These are phyloP conservation scores for Isabelozyma gotoi DNA, from an alignment of 805 yeast species.

Conservation along the genomic window DNA sequence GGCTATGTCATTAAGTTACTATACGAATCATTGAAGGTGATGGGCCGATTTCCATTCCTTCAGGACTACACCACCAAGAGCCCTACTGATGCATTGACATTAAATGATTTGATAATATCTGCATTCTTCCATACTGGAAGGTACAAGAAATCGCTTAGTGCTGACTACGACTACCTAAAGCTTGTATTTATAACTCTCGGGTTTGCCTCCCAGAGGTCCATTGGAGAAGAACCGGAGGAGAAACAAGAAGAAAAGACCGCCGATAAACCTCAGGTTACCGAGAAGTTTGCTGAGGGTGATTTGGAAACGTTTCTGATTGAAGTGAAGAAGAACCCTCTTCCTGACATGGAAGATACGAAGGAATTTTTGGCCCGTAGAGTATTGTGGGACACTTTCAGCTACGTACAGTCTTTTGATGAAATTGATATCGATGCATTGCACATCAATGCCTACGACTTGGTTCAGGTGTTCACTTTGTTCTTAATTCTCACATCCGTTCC, in stretches of 20 bases:
- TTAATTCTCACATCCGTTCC: conserved; percentile 42
- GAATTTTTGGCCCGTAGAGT: conserved; percentile 13
- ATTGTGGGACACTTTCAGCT: conserved; percentile 31
- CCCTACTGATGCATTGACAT: conserved; percentile 40
- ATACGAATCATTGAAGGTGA: conserved; percentile 37
- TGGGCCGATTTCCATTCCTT: conserved; percentile 54
- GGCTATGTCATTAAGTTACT: conserved; percentile 22
- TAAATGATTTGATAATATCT: conserved; percentile 27
- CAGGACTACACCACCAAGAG: conserved; percentile 21
- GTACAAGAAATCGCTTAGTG: conserved; percentile 31
- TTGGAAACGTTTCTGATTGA: conserved; percentile 18
- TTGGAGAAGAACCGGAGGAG: conserved; percentile 6
- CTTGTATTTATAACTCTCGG: conserved; percentile 51
- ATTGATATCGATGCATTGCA: conserved; percentile 35
- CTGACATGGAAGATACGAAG: conserved; percentile 9
- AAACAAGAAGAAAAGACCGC: conserved; percentile 11
- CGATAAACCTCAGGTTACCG: conserved; percentile 2
- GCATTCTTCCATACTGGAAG: conserved; percentile 43
- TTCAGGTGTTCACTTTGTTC: conserved; percentile 47
- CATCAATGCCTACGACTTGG: conserved; percentile 42
- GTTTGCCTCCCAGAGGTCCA: not conserved
- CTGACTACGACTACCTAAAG: conserved; percentile 39
- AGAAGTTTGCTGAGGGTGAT: conserved; percentile 6
- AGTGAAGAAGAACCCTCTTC: conserved; percentile 5
- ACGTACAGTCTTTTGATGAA: conserved; percentile 44